Conservation (phyloP, 1,284 basidiomycete genomes). For the Malassezia dermatis region DNA sequence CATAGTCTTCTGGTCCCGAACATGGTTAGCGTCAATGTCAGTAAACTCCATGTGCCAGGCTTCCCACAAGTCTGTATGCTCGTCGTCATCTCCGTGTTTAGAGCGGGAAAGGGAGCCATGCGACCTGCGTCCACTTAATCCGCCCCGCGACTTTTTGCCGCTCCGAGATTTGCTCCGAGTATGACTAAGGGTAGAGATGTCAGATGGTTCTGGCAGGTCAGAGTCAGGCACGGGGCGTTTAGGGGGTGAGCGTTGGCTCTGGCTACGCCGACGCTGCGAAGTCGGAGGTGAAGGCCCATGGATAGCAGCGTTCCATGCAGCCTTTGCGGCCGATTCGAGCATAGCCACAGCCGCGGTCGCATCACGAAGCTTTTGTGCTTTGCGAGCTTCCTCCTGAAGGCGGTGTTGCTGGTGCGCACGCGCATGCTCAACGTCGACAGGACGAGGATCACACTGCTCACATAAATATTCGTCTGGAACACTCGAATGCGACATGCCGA, state of each 20-base stretch:
- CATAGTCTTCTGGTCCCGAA: slow-evolving; percentile 21
- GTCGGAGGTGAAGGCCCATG: not conserved
- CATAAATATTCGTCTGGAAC: slow-evolving; percentile 60
- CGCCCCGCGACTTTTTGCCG: slow-evolving; percentile 19
- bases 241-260: not conserved
- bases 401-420: slow-evolving; percentile 36
- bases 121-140: slow-evolving; percentile 15
- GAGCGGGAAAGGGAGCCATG: slow-evolving; percentile 14
- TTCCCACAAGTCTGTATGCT: slow-evolving; percentile 30
- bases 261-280: not conserved
- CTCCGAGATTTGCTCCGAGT: slow-evolving; percentile 8
- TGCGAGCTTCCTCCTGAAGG: slow-evolving; percentile 37
- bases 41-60: slow-evolving; percentile 46
- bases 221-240: not conserved
- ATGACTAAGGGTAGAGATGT: slow-evolving; percentile 3
- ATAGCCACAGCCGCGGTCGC: not conserved
- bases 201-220: not conserved
- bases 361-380: slow-evolving; percentile 5
- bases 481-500: slow-evolving; percentile 52
- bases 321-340: slow-evolving; percentile 3
- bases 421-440: slow-evolving; percentile 38
- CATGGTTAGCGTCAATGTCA: slow-evolving; percentile 30
- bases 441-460: slow-evolving; percentile 48
- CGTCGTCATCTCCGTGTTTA: slow-evolving; percentile 22
- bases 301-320: slow-evolving; percentile 5